Evolutionary conservation across 805 yeast genomes (phyloP), one percentile per base, ranked within the genome.

Genomic region (Kluyveromyces aestuarii): DNA sequence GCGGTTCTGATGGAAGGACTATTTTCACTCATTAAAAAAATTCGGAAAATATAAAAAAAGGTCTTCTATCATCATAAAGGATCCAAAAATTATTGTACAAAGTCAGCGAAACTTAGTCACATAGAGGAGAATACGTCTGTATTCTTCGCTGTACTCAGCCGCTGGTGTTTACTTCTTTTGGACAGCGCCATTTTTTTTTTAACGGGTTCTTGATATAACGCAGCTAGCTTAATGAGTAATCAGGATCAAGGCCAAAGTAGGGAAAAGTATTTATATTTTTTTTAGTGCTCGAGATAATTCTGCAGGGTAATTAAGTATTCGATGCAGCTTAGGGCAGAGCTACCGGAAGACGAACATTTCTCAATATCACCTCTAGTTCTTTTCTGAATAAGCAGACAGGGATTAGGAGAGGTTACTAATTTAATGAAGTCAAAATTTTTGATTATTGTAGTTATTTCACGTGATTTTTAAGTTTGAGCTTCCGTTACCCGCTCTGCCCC

Each of bases 1-100:
- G 57, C 57, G 57, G 57, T 54, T 54, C 57, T 52, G 57, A 54
- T 48, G 51, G 48, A 48, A 48, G 48, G 40, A 27, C 40, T 52
- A 44, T 27, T 47, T 41, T 49, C 51, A 41, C 45, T 52, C 53
- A 44, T 44, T 21, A 11, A 8, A 5, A 42, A 27, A 37, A 44
- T 33, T 43, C 45, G 18, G 45, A 16, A 43, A 43, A 33, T 30
- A 38, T 33, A 38, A 37, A 42, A 42, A 42, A 33, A 27, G 27
- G 30, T n/a, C 35, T 30, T 30, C 25, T 16, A 30, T 41, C 44
- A 41, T 41, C 44, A 41, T 41, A 8, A 6, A 25, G 37, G n/a
- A 41, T 41, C 44, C 44, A 27, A 21, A 21, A 21, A 21, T 4
- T 21, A 21, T 21, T 6, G 25, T 21, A 21, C 25, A 21, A 21